These are phyloP conservation scores for Anaeramoeba ignava DNA, from an alignment of 78 protist species.

Conservation along the genomic window DNA sequence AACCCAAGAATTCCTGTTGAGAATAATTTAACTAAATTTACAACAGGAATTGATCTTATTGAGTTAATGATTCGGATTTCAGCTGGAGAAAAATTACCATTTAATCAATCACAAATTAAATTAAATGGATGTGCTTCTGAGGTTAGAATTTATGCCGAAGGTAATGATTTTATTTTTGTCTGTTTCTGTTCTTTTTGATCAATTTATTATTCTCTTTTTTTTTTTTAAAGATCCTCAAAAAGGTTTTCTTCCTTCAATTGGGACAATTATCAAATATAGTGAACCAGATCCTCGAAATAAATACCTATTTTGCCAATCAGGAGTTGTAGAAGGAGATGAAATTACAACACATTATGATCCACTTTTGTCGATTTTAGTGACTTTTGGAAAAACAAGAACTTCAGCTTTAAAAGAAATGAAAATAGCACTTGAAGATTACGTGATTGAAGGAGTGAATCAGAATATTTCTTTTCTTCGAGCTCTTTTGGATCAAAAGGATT, in stretches of 20 bases:
- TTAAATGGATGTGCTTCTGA: constrained; percentile 82
- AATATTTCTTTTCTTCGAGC: constrained; percentile 74
- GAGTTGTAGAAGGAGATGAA: constrained; percentile 70
- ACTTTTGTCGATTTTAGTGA: constrained; percentile 80
- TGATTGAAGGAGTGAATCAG: constrained; percentile 63
- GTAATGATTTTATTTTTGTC: no score
- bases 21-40: constrained; percentile 87
- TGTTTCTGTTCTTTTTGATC: no score
- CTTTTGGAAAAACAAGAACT: constrained; percentile 49
- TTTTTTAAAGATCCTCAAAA: constrained; percentile 72
- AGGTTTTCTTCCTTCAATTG: constrained; percentile 69
- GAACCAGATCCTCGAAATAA: constrained; percentile 7
- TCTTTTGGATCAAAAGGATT: constrained; percentile 55
- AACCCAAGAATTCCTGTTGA: constrained; percentile 96
- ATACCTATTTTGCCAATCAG: constrained; percentile 60
- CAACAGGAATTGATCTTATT: constrained; percentile 85
- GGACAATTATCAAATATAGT: constrained; percentile 46
- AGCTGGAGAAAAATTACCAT: constrained; percentile 44
- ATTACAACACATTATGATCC: constrained; percentile 92
- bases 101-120: constrained; percentile 53
- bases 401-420: constrained; percentile 23
- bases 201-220: no score
- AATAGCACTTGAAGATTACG: constrained; percentile 70
- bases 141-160: constrained; percentile 89
- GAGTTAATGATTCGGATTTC: constrained; percentile 80